Evolutionary conservation across 2,329 filamentous ascomycete species (phyloP).

Genomic region (Gaeumannomyces sp.): DNA sequence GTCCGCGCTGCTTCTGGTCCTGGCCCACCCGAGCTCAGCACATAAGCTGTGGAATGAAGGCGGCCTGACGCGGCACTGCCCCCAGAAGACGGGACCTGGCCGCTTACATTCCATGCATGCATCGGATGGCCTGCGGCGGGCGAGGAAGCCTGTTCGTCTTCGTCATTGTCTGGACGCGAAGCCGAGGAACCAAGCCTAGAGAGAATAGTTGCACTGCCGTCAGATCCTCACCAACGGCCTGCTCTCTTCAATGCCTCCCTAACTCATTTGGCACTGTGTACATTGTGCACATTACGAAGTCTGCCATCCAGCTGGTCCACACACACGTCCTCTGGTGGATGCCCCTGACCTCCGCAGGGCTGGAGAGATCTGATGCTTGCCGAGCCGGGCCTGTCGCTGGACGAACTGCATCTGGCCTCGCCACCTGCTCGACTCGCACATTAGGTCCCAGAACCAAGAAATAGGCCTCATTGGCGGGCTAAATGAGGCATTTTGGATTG

Average conservation of each 20-base stretch:
- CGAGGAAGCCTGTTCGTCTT: no score
- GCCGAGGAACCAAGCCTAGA: no score
- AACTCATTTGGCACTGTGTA: background rate
- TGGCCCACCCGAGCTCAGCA: background rate
- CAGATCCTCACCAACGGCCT: no score
- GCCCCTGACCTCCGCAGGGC: background rate
- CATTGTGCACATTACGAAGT: no score
- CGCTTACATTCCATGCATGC: background rate
- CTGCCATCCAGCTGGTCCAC: background rate
- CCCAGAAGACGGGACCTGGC: background rate
- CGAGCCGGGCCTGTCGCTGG: background rate
- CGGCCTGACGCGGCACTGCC: background rate
- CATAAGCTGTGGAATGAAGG: background rate
- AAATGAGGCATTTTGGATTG: background rate
- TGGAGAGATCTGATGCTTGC: constrained; percentile 1
- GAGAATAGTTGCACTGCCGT: no score
- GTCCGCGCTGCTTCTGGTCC: background rate
- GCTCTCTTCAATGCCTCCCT: no score
- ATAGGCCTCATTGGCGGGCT: background rate
- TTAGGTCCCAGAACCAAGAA: background rate
- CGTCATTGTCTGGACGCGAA: no score
- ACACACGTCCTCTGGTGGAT: background rate
- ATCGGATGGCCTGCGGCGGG: background rate
- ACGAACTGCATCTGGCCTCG: background rate
- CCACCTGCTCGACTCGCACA: background rate